These are phyloP conservation scores for Monosporozyma yasuniensis DNA, from an alignment of 805 yeast species.

Conservation along the genomic window DNA sequence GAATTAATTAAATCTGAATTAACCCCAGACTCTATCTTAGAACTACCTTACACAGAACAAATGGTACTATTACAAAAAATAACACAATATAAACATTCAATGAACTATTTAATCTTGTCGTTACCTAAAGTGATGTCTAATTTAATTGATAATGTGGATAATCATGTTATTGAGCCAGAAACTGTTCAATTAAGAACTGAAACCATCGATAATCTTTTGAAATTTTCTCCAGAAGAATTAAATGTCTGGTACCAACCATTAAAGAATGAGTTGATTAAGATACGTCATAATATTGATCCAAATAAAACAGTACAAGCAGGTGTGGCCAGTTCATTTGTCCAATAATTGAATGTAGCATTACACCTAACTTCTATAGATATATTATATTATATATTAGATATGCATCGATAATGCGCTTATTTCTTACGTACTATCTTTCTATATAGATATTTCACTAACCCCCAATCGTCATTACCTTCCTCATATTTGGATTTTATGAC, in stretches of 20 bases:
- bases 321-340: constrained; percentile 9
- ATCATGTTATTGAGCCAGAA: constrained; percentile 19
- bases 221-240: constrained; percentile 9
- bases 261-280: constrained; percentile 11
- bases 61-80: constrained; percentile 23
- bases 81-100: constrained; percentile 16
- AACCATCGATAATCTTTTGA: constrained; percentile 19
- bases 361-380: not conserved
- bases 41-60: constrained; percentile 27
- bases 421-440: constrained; percentile 24
- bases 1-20: constrained; percentile 14
- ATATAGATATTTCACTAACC: constrained; percentile 49
- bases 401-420: constrained; percentile 2
- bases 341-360: not conserved
- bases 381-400: not conserved
- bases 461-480: constrained; percentile 80
- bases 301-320: constrained; percentile 4
- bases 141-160: constrained; percentile 14
- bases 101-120: constrained; percentile 10
- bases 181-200: constrained; percentile 18
- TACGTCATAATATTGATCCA: not conserved
- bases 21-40: constrained; percentile 13
- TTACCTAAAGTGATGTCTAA: constrained; percentile 23
- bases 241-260: constrained; percentile 23
- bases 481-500: constrained; percentile 37